These are phyloP conservation scores for Camellia sinensis DNA, from an alignment of 148 eudicot genomes.

Conservation along the genomic window DNA sequence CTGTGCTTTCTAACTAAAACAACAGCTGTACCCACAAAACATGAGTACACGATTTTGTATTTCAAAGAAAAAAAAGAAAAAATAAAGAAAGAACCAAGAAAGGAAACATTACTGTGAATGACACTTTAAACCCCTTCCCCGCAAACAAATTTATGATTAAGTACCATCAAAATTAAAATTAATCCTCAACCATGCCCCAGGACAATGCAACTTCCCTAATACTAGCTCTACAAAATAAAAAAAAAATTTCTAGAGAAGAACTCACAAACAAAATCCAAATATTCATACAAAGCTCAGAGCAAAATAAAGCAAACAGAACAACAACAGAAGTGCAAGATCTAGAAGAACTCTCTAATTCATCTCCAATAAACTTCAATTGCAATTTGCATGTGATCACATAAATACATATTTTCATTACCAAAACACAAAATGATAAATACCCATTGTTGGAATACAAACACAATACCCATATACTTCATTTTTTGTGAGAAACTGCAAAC, in stretches of 20 bases:
- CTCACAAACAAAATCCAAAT: neutral
- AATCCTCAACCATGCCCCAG: neutral
- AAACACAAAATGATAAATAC: no score
- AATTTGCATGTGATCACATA: no score
- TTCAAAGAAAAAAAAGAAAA: no score
- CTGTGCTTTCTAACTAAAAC: neutral
- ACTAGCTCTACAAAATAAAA: neutral
- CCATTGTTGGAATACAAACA: no score
- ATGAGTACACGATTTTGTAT: neutral
- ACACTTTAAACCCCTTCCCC: neutral
- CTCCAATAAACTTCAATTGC: no score
- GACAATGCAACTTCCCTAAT: neutral
- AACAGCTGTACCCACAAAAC: no score
- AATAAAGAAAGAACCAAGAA: no score
- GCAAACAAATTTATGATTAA: neutral
- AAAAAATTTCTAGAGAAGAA: neutral
- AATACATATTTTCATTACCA: no score
- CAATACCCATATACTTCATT: no score
- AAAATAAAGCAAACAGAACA: neutral
- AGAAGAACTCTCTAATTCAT: no score
- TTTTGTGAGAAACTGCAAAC: no score
- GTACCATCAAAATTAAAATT: neutral
- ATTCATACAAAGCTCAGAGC: neutral
- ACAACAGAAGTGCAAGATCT: no score
- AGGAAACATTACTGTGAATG: neutral